Evolutionary conservation across 495 filamentous ascomycete species (phyloP), one percentile per base, ranked within the genome.

Genomic region (Podospora bellae-mahoneyi): DNA sequence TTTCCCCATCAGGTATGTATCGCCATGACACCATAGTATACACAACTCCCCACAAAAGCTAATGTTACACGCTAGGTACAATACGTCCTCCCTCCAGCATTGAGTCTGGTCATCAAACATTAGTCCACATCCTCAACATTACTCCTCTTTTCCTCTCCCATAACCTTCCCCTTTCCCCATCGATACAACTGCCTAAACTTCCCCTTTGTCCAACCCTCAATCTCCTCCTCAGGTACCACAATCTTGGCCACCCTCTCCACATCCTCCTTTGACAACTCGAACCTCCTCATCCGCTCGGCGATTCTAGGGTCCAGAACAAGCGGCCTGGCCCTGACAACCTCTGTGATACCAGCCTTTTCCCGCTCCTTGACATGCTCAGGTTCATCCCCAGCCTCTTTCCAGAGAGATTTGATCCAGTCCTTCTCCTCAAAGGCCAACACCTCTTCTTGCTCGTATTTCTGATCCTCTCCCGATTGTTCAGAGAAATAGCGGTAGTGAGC

Each of bases 391-490:
- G 39, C 39, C 27, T 85, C 86, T 76, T 91, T 90, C 79, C 89
- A 88, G 6, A 89, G 88, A 2, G 83, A 85, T 77, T 97, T 97
- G 72, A 89, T 85, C 95, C 96, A 98, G 72, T 97, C 90, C 58
- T 78, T 79, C 77, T 98, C 95, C 79, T 96, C 96, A 65, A 87
- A 78, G 30, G 82, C 79, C 19, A 97, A 84, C n/a, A 86, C 81
- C n/a, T 76, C 78, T 67, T 91, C 84, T 73, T 93, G 91, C 79
- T 97, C 90, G 75, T 84, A 84, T 57, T 73, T 67, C n/a, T 66
- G 63, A n/a, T 58, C 55, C n/a, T 19, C 23, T 2, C 55, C 55
- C 3, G 55, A 19, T 5, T 55, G 69, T 18, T 79, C 76, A 16
- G 74, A 72, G 73, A 81, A 83, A 65, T 83, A 78, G 74, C 86